These are phyloP conservation scores for Lecanicillium sp. DNA, from an alignment of 2,329 filamentous ascomycete genomes.

Conservation along the genomic window DNA sequence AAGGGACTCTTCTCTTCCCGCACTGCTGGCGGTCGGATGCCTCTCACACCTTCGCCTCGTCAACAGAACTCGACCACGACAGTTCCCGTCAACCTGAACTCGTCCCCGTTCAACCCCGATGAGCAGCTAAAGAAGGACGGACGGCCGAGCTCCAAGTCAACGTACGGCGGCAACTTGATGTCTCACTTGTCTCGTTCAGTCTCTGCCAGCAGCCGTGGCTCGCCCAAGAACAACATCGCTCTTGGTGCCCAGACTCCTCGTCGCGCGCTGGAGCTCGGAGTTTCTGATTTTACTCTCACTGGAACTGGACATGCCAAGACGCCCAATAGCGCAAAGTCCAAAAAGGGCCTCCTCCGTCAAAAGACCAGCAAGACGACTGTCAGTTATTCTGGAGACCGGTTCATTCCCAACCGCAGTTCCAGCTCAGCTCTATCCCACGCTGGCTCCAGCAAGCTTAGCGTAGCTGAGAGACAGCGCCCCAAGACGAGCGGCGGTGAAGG, in stretches of 20 bases:
- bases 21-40: slow-evolving; percentile 90
- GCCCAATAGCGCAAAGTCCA: slow-evolving; percentile 48
- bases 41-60: slow-evolving; percentile 84
- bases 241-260: slow-evolving; percentile 67
- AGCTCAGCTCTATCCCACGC: slow-evolving; percentile 81
- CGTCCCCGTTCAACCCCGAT: slow-evolving; percentile 74
- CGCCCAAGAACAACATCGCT: slow-evolving; percentile 94
- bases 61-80: slow-evolving; percentile 49
- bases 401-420: slow-evolving; percentile 88
- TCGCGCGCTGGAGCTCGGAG: slow-evolving; percentile 73
- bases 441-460: slow-evolving; percentile 75
- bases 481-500: slow-evolving; percentile 65
- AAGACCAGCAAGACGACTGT: slow-evolving; percentile 70
- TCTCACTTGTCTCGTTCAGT: slow-evolving; percentile 67
- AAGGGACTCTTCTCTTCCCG: slow-evolving; percentile 85
- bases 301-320: slow-evolving; percentile 66
- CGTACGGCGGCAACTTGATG: slow-evolving; percentile 73
- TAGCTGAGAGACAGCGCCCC: slow-evolving; percentile 60
- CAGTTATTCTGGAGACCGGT: slow-evolving; percentile 78
- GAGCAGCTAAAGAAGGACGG: slow-evolving; percentile 44
- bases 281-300: slow-evolving; percentile 86
- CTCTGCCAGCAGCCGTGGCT: slow-evolving; percentile 65
- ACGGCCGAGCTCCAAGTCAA: slow-evolving; percentile 57
- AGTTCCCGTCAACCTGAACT: slow-evolving; percentile 45
- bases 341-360: slow-evolving; percentile 44